Base-by-base conservation (phyloP, 306 rosid genomes). In the Pterocarpus macrocarpus region DNA sequence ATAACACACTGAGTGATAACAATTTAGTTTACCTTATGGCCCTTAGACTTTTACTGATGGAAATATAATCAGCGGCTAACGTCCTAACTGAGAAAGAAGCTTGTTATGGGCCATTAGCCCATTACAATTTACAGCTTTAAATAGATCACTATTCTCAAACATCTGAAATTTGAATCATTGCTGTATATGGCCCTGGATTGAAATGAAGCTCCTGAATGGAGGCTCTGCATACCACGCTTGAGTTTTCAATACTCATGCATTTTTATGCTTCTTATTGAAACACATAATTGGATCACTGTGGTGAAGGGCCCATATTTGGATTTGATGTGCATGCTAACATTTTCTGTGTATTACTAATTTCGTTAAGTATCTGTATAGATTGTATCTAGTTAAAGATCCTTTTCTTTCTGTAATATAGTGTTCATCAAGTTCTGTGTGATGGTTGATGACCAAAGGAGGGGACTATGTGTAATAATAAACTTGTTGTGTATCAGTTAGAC, bases 151-250 rank as follows among this genome's bases (percentile, higher is more conserved):
- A 58, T 45, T 69, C 68, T 69, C 17, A 36, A 47, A 61, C 55
- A 50, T 70, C 7, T 30, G 43, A 57, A 7, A 43, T 10, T 1
- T 43, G 28, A 22, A 69, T 57, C 12, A 35, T 17, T 45, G n/a
- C 39, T 79, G 76, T 47, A 34, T 70, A 35, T 67, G 70, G 38
- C n/a, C 61, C 4, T 58, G 61, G 69, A 44, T 69, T 69, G 76
- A 43, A 44, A 69, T 43, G 28, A 16, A 16, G 39, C 69, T 41
- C 50, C 58, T n/a, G 57, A 17, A 2, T 53, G 30, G 28, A 58
- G 71, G 53, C 64, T 59, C 35, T 39, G 28, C 63, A 43, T 45
- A 39, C 12, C 50, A 53, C 17, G 52, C 36, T 55, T 72, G 53
- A 38, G 33, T 69, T 69, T 79, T 33, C 47, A 53, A 33, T 55